Base-by-base conservation (phyloP, 768 basidiomycete species). In the Podaxis mareebaensis region DNA sequence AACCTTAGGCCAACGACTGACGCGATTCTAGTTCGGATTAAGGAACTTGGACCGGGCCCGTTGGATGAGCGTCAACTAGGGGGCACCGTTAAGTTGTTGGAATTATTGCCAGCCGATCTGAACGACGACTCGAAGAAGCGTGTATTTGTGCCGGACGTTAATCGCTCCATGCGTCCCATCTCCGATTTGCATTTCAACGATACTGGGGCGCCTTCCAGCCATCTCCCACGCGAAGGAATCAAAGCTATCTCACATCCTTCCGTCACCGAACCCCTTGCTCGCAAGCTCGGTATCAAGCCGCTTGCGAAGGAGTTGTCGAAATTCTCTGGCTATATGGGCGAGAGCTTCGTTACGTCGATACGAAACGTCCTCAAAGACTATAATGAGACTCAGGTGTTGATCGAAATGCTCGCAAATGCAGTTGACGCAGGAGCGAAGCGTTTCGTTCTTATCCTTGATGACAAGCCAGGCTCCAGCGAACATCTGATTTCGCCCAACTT, bases 391-490 rank as follows among this genome's bases (percentile, higher is more conserved):
- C 81, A 84, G 60, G 75, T 82, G 15, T 67, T 80, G 40, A 76
- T 75, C 1, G 84, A 86, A 61, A 84, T 84, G 66, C 64, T 86
- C 2, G 85, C 85, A 0, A 86, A 86, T 63, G 85, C 84, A 1
- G 73, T 73, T 6, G 85, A 85, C 66, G 84, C 84, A 0, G 70
- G 69, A 8, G 84, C 84, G 0, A 77, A 73, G 5, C 66, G 69
- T 15, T 82, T 85, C 62, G 65, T 70, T 3, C 65, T 84, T 20
- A 61, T 81, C 2, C 53, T 83, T 4, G 80, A 84, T 60, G 71
- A 77, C 7, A 66, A 64, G 52, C 36, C 55, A n/a, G 40, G 59
- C 0, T 52, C 48, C 53, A 67, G 15, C 57, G 53, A 13, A 33
- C 64, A 11, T 7, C 65, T 81, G 12, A 60, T 84, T 20, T 76